Evolutionary conservation across 202 grass and related monocot genomes (phyloP), one percentile per base, ranked within the genome.

Genomic region (Brachypodium distachyon): DNA sequence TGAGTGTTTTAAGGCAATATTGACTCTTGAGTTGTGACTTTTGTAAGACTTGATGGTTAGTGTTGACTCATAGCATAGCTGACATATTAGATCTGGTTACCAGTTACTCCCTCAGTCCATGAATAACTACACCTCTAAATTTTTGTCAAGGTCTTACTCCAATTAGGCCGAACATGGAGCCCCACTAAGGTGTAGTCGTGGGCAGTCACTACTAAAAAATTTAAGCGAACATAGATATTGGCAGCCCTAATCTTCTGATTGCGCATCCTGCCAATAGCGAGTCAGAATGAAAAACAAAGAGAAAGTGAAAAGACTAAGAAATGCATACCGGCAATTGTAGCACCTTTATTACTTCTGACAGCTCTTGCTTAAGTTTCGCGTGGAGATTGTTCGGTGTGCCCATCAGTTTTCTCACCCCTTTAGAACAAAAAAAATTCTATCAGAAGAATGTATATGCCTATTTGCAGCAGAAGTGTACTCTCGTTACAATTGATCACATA

Each of bases 291-390:
- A 56, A n/a, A 21, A 77, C 1, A 59, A 47, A 67, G 13, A 41
- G 61, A 1, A 67, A 67, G 12, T 39, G 34, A 19, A 12, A 73
- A 4, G n/a, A 62, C 4, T 43, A 60, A 53, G 42, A 65, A 81
- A 72, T 70, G 11, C 83, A 76, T 92, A 97, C 94, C 51, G 88
- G 91, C 67, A 97, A 70, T 61, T 88, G 36, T 47, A 91, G 77
- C 60, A 77, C 86, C 37, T 64, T 57, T 73, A 81, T 90, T 71
- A 97, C 34, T 50, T 90, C 75, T 78, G 87, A 82, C 36, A 97
- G 33, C 71, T 92, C 72, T 48, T 70, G 69, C 61, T 92, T 83
- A 77, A 97, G 28, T 82, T 84, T 69, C 40, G 55, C 43, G 70
- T 92, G 91, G 69, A 90, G 72, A 67, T 42, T 83, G 70, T 81